These are phyloP conservation scores for Fusarium austroafricanum DNA, from an alignment of 2,329 filamentous ascomycete genomes.

Conservation along the genomic window DNA sequence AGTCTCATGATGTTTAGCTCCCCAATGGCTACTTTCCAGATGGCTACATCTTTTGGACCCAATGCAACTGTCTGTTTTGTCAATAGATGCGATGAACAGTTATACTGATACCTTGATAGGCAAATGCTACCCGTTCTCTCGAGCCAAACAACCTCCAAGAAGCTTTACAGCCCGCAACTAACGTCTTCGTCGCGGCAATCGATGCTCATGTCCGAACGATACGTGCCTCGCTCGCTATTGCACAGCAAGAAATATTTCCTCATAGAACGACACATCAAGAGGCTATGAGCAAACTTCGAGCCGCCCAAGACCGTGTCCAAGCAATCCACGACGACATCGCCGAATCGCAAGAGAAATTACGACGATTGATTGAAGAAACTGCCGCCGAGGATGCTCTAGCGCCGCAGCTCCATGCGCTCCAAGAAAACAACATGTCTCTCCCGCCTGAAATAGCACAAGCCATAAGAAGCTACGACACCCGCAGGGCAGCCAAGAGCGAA, in stretches of 20 bases:
- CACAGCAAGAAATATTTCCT: slow-evolving; percentile 45
- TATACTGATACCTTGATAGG: slow-evolving; percentile 18
- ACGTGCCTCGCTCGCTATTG: slow-evolving; percentile 38
- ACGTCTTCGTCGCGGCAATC: slow-evolving; percentile 36
- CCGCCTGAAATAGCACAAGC: slow-evolving; percentile 46
- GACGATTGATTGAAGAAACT: slow-evolving; percentile 40
- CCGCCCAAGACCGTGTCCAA: slow-evolving; percentile 34
- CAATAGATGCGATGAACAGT: background rate
- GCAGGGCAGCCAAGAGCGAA: slow-evolving; percentile 42
- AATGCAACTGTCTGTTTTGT: slow-evolving; percentile 32
- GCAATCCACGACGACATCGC: slow-evolving; percentile 39
- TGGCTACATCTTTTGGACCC: slow-evolving; percentile 38
- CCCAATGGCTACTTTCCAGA: slow-evolving; percentile 47
- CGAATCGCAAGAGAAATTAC: slow-evolving; percentile 33
- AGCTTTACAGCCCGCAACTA: slow-evolving; percentile 40
- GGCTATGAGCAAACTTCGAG: slow-evolving; percentile 38
- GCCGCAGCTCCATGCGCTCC: slow-evolving; percentile 44
- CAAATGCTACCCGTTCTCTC: slow-evolving; percentile 35
- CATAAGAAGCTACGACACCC: slow-evolving; percentile 43
- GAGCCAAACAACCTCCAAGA: slow-evolving; percentile 40
- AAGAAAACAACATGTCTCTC: slow-evolving; percentile 45
- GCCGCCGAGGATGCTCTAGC: slow-evolving; percentile 42
- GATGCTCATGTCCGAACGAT: slow-evolving; percentile 42
- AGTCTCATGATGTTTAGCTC: slow-evolving; percentile 48
- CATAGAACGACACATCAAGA: slow-evolving; percentile 45